These are phyloP conservation scores for Serendipita sp. DNA, from an alignment of 768 basidiomycete genomes.

Conservation along the genomic window DNA sequence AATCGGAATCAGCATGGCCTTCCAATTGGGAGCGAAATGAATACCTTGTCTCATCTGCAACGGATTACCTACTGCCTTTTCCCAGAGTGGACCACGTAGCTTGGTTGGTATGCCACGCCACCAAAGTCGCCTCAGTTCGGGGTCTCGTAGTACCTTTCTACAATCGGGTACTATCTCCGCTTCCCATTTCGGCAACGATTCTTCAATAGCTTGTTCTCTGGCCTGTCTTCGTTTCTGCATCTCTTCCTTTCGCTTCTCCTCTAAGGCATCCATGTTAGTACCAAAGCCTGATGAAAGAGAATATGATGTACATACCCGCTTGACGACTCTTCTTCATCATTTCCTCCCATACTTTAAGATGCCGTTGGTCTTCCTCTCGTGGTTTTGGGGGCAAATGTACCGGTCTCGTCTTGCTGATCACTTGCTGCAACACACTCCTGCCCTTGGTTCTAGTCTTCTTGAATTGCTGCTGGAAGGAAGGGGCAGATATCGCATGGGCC, in stretches of 20 bases:
- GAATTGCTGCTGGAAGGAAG: constrained; percentile 1
- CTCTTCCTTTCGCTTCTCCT: constrained; percentile 53
- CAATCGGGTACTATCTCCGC: constrained; percentile 69
- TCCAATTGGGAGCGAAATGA: constrained; percentile 4
- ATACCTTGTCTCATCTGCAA: constrained; percentile 70
- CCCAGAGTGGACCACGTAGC: constrained; percentile 68
- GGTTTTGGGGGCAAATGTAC: constrained; percentile 71
- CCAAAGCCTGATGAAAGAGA: not conserved
- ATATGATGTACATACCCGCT: constrained; percentile 35
- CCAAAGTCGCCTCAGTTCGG: constrained; percentile 57
- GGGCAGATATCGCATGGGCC: not conserved
- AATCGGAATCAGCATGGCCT: constrained; percentile 7
- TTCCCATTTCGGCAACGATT: constrained; percentile 62
- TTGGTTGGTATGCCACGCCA: constrained; percentile 80
- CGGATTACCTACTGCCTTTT: constrained; percentile 68
- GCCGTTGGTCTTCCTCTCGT: constrained; percentile 62
- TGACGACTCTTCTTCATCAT: constrained; percentile 76
- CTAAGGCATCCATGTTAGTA: constrained; percentile 21
- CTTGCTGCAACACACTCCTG: constrained; percentile 51
- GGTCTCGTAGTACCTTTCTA: constrained; percentile 53
- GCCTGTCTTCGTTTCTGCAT: constrained; percentile 44
- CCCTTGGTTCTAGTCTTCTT: constrained; percentile 29
- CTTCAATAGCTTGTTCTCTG: constrained; percentile 54
- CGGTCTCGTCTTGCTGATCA: constrained; percentile 73
- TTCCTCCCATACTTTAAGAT: constrained; percentile 68